Base-by-base conservation (phyloP, 2,329 filamentous ascomycete genomes). In the Penicillium sp. region DNA sequence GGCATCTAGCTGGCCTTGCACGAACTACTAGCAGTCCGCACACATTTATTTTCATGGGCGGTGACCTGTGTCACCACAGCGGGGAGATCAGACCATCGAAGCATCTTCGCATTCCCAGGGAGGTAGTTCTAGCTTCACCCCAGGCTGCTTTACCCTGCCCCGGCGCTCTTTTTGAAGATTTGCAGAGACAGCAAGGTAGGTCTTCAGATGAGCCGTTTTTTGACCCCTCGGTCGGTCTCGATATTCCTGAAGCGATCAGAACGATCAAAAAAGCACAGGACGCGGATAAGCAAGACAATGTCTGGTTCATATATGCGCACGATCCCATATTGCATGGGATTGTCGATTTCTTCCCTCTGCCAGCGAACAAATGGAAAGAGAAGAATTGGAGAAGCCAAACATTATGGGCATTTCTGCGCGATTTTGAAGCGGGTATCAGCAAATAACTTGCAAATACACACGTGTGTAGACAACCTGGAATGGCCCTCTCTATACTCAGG, bases 1-100 rank as follows among this genome's bases (percentile, higher is more conserved):
- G 63, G 3, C 68, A 70, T 56, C 47, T 71, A 2, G 60, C 60
- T 21, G 65, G 51, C 1, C 44, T 71, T 1, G 66, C 64, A 0
- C 62, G 67, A 9, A 65, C 60, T 6, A 65, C 63, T 3, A 34
- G 13, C 3, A 28, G 47, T 6, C 36, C 55, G 3, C 54, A 55
- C 46, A 60, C 62, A 2, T 56, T 56, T 13, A 33, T 52, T 2
- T 48, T 56, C 16, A 50, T 56, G 44, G 47, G 53, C 15, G 49
- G 44, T 6, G 50, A 56, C 34, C 34, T 44, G n/a, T 51, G 43
- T 28, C 52, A 54, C 21, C 52, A 54, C 41, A 18, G 29, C 12
- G 52, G 52, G 15, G 53, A 45, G 23, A 46, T 52, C 6, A 41
- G 49, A 13, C 49, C 46, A 3, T 50, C 53, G 6, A 43, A 47